Evolutionary conservation across 2,329 filamentous ascomycete genomes (phyloP).

Genomic region (Fragosphaeria purpurea): DNA sequence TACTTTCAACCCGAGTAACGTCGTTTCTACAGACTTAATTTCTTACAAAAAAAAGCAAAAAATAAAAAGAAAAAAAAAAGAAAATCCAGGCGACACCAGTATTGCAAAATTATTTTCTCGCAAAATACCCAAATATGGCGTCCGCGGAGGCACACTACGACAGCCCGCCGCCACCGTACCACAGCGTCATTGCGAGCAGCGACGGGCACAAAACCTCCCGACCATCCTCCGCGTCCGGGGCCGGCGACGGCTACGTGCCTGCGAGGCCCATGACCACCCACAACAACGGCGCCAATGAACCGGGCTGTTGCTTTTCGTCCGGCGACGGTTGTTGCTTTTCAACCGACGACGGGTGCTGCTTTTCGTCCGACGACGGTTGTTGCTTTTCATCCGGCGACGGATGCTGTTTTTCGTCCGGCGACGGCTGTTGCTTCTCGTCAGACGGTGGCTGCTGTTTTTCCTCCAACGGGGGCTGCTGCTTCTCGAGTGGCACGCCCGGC

Average conservation of each 20-base stretch:
- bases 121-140: too few relatives aligned
- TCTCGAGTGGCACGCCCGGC: too few relatives aligned
- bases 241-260: too few relatives aligned
- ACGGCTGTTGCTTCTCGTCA: constrained; percentile 8
- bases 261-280: too few relatives aligned
- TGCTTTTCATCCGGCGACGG: constrained; percentile 11
- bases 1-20: too few relatives aligned
- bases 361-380: constrained; percentile 9
- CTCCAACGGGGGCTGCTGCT: too few relatives aligned
- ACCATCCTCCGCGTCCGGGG: too few relatives aligned
- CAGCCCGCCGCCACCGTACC: constrained; percentile 1
- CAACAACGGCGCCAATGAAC: too few relatives aligned
- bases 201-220: neutral
- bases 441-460: too few relatives aligned
- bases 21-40: too few relatives aligned
- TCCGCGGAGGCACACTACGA: neutral
- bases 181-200: neutral
- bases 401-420: constrained; percentile 6
- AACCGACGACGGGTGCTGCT: constrained; percentile 11
- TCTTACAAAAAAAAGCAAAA: neutral
- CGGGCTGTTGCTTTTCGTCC: constrained; percentile 13
- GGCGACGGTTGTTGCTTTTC: constrained; percentile 14
- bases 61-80: neutral
- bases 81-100: neutral
- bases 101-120: too few relatives aligned